Conservation (phyloP, 2,329 filamentous ascomycete species). For the Boeremia exigua region DNA sequence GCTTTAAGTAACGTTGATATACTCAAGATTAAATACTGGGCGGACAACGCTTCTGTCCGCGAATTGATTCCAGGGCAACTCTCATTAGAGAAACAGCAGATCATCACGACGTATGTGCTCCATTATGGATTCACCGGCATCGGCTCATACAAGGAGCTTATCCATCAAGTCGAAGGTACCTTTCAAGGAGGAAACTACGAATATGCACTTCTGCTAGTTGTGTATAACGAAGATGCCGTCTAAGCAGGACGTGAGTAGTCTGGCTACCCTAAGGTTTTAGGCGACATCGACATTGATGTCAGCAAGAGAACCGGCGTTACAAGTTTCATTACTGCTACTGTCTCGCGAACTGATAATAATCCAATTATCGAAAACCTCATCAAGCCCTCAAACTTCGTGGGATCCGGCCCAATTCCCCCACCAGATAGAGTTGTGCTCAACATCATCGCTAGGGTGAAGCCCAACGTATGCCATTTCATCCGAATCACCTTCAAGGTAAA, state of each 20-base stretch:
- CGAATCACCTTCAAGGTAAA: not conserved
- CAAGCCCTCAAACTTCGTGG: not conserved
- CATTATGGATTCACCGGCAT: not conserved
- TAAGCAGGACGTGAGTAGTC: slow-evolving; percentile 5
- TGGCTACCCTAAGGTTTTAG: slow-evolving; percentile 11
- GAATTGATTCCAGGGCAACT: not conserved
- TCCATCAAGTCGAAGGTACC: slow-evolving; percentile 4
- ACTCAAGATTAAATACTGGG: too few species aligned
- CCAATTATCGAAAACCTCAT: not conserved
- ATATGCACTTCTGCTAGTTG: not conserved
- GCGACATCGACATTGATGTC: not conserved
- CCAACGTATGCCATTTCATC: not conserved
- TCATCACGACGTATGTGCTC: not conserved
- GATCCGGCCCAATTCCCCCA: not conserved
- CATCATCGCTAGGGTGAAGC: not conserved
- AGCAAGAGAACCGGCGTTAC: slow-evolving; percentile 12
- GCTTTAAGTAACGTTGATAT: not conserved
- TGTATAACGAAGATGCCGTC: slow-evolving; percentile 11
- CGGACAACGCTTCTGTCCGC: not conserved
- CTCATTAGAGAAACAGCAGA: not conserved
- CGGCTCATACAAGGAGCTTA: slow-evolving; percentile 3
- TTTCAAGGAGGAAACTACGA: not conserved
- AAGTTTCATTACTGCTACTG: slow-evolving; percentile 6
- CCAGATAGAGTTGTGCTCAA: not conserved
- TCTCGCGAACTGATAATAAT: not conserved